phyloP scores from a whole-genome alignment of 768 basidiomycete species.

The Steccherinum ochraceum region DNA sequence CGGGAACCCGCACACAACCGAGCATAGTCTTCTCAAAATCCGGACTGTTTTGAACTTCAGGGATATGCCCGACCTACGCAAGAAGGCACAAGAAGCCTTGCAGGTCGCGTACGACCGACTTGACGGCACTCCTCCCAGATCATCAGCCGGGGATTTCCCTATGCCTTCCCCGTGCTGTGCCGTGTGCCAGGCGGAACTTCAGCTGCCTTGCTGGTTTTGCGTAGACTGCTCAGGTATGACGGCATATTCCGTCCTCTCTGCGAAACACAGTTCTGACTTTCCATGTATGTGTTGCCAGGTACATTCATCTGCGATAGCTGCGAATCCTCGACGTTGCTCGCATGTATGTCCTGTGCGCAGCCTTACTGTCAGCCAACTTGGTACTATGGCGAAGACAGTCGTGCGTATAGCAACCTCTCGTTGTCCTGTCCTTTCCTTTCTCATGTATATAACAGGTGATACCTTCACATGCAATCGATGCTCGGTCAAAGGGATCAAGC shows the following conservation, averaged over 20 bases:
- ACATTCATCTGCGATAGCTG: constrained; percentile 14
- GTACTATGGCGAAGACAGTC: constrained; percentile 8
- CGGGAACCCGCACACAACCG: not conserved
- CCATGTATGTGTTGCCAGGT: constrained; percentile 1
- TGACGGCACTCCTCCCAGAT: no score
- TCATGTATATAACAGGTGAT: constrained; percentile 9
- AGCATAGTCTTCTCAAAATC: constrained; percentile 16
- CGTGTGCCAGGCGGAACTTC: not conserved
- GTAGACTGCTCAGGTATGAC: constrained; percentile 9
- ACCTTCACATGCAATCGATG: constrained; percentile 21
- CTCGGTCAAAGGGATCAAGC: constrained; percentile 10
- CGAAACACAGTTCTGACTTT: no score
- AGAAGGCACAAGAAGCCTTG: not conserved
- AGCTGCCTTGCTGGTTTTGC: constrained; percentile 12
- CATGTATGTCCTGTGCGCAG: constrained; percentile 2
- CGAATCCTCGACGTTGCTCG: constrained; percentile 6
- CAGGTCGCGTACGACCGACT: no score
- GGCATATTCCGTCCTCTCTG: no score
- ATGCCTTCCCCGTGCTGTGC: constrained; percentile 1
- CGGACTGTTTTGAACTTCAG: constrained; percentile 10
- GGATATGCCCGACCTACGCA: constrained; percentile 1
- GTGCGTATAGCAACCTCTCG: not conserved
- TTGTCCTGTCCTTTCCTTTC: no score
- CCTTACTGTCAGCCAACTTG: constrained; percentile 9
- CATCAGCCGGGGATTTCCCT: no score